Evolutionary conservation across 352 stramenopile genomes (phyloP), one percentile per base, ranked within the genome.

Genomic region (Phytopythium sindhum): DNA sequence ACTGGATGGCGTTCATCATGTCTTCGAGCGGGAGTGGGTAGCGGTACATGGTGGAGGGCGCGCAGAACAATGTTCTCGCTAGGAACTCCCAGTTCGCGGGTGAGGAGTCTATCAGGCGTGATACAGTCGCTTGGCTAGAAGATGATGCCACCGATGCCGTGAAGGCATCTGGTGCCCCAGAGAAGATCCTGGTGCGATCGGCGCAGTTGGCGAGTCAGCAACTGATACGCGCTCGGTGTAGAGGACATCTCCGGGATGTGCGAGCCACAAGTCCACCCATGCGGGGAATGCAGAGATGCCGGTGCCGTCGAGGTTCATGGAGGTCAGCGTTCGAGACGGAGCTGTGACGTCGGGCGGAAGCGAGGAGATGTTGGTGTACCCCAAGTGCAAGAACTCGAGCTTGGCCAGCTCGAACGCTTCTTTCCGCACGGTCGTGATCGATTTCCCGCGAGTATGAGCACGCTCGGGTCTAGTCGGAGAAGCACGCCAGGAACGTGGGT

Each of bases 281-380:
- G 24, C 21, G 5, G 48, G 48, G 24, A 33, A 55, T 14, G 17
- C 26, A 9, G 48, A 55, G 23, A 55, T 55, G 10, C 19, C n/a
- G 23, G 48, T 55, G 48, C 23, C 14, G 24, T 55, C 48, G 15
- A 55, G 24, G 48, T 55, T 55, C 23, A 55, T 55, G 14, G 48
- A 55, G 15, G 45, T 52, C 21, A 52, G 19, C 45, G 45, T 6
- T 3, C 28, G 2, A 21, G 47, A 53, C 26, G 29, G 48, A 55
- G 26, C 14, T 12, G 48, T 17, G 48, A 55, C 48, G 23, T 33
- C 19, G 12, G n/a, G 12, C 15, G 39, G 39, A 7, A n/a, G 39
- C 1, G 39, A 44, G 15, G 39, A n/a, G 39, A 44, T 44, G 39
- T 19, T 21, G 15, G 39, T 44, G 39, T 44, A n/a, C n/a, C 39